phyloP scores from a whole-genome alignment of 257 asterid genomes.

The Solanum okadae region DNA sequence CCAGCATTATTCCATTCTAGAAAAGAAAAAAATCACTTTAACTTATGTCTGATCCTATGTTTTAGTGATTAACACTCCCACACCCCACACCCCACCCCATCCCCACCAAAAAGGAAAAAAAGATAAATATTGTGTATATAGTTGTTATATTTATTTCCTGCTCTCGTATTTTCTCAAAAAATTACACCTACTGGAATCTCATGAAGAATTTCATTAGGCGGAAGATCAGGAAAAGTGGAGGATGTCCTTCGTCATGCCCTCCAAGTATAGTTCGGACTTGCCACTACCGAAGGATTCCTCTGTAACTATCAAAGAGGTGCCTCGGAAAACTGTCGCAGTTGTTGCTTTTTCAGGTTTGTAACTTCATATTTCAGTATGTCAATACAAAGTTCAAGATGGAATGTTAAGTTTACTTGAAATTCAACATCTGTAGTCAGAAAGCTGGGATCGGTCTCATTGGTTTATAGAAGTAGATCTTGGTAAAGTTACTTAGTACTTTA shows the following conservation, averaged over 20 bases:
- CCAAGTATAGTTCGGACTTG: constrained; percentile 68
- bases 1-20: background rate
- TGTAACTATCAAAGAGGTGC: constrained; percentile 59
- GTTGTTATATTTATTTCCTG: background rate
- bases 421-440: background rate
- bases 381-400: background rate
- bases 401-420: background rate
- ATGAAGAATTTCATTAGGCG: constrained; percentile 22
- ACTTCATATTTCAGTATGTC: background rate
- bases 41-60: background rate
- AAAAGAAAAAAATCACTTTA: background rate
- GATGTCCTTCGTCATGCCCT: constrained; percentile 85
- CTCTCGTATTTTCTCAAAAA: background rate
- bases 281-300: constrained; percentile 74
- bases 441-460: background rate
- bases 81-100: background rate
- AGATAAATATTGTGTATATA: background rate
- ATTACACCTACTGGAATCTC: background rate
- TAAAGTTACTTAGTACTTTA: background rate
- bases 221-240: constrained; percentile 54
- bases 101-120: background rate
- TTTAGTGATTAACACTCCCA: background rate
- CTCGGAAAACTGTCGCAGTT: constrained; percentile 51
- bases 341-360: constrained; percentile 75
- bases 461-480: background rate